phyloP scores from a whole-genome alignment of 2,329 filamentous ascomycete genomes.

The Parafenestella ontariensis region DNA sequence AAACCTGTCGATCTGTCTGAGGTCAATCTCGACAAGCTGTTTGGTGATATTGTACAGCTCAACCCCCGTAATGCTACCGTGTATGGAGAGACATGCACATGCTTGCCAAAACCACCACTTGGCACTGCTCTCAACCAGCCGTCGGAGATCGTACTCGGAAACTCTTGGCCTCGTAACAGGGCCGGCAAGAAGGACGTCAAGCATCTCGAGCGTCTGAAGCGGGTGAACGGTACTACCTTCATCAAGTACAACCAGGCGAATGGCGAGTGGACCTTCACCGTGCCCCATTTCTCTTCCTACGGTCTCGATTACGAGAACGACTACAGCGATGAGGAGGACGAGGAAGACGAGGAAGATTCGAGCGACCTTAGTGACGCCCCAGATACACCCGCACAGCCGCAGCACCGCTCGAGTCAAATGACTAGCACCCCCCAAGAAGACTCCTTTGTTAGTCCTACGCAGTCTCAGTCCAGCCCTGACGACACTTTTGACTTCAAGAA shows the following conservation, averaged over 20 bases:
- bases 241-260: conserved; percentile 78
- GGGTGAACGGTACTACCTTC: conserved; percentile 81
- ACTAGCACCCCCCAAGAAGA: conserved; percentile 45
- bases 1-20: conserved; percentile 76
- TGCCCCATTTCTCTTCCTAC: conserved; percentile 98
- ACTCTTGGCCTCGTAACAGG: conserved; percentile 87
- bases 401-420: conserved; percentile 42
- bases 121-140: conserved; percentile 94
- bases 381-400: conserved; percentile 54
- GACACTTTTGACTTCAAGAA: conserved; percentile 65
- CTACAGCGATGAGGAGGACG: conserved; percentile 67
- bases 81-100: conserved; percentile 64
- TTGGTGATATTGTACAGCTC: conserved; percentile 77
- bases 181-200: conserved; percentile 74
- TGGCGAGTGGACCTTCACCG: conserved; percentile 88
- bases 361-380: conserved; percentile 49
- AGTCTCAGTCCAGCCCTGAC: conserved; percentile 55
- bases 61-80: conserved; percentile 83
- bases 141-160: conserved; percentile 83
- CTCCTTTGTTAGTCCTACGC: conserved; percentile 47
- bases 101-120: conserved; percentile 74
- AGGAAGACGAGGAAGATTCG: conserved; percentile 52
- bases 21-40: conserved; percentile 81
- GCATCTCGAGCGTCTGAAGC: conserved; percentile 82
- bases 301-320: conserved; percentile 76